Percentiles rank a stretch among this genome's conserved stretches.
Evolutionary conservation across 2,329 filamentous ascomycete species (phyloP).

Genomic region (Alternaria triticina): DNA sequence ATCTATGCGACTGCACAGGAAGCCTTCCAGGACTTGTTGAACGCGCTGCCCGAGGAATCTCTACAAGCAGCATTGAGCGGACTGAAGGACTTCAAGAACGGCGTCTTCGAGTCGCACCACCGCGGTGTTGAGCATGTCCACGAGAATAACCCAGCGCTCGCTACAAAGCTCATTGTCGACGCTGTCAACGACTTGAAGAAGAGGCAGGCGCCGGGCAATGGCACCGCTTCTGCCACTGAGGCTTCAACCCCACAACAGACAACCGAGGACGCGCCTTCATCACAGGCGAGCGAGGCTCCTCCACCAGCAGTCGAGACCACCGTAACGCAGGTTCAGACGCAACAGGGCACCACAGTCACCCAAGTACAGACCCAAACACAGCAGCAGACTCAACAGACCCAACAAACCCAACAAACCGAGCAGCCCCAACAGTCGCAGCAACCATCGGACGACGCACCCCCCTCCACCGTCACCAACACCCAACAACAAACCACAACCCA

Average conservation of each 20-base stretch:
- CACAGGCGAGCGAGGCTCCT: slow-evolving; percentile 3
- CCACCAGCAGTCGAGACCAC: slow-evolving; percentile 6
- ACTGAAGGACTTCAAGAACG: slow-evolving; percentile 69
- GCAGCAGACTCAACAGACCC: slow-evolving; percentile 1
- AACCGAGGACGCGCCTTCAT: slow-evolving; percentile 13
- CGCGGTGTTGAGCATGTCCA: slow-evolving; percentile 69
- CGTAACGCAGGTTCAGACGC: neutral
- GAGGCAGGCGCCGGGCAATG: slow-evolving; percentile 45
- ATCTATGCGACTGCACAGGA: slow-evolving; percentile 45
- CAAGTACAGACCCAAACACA: neutral
- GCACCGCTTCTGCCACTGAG: slow-evolving; percentile 20
- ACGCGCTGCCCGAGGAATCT: slow-evolving; percentile 63
- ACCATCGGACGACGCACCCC: neutral
- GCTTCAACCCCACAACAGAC: slow-evolving; percentile 1
- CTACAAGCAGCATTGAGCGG: slow-evolving; percentile 72
- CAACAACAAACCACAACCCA: neutral
- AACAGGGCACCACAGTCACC: neutral
- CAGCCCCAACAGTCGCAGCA: neutral
- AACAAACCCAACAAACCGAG: slow-evolving; percentile 3
- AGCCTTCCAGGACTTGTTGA: slow-evolving; percentile 62
- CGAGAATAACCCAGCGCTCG: slow-evolving; percentile 65
- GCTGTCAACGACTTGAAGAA: slow-evolving; percentile 60
- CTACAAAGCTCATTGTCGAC: slow-evolving; percentile 67
- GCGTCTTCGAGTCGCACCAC: slow-evolving; percentile 70
- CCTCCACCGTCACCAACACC: slow-evolving; percentile 1